These are phyloP conservation scores for Oehlia diaphana DNA, from an alignment of 192 early-diverging fungal genomes.

Conservation along the genomic window DNA sequence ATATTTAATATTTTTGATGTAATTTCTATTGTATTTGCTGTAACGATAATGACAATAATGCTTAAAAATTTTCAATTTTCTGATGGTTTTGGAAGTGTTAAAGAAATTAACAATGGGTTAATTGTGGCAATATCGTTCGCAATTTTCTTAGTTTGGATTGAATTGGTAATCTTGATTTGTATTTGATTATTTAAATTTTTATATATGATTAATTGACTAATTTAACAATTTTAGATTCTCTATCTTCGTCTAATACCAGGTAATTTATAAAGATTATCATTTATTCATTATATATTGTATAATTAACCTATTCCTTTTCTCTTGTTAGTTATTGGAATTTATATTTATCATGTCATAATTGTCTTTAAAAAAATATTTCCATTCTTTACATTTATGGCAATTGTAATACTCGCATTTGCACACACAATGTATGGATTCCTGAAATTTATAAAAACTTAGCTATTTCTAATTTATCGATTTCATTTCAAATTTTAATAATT, in stretches of 20 bases:
- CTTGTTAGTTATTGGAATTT: neutral
- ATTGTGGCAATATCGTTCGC: neutral
- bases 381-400: neutral
- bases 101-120: neutral
- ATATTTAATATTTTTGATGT: neutral
- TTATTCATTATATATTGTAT: too few relatives aligned
- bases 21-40: neutral
- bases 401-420: neutral
- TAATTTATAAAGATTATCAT: neutral
- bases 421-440: too few relatives aligned
- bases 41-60: neutral
- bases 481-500: too few relatives aligned
- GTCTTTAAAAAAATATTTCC: neutral
- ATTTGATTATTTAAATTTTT: neutral
- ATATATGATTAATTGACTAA: neutral
- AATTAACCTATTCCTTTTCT: too few relatives aligned
- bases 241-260: neutral
- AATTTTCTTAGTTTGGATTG: neutral
- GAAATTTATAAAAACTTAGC: too few relatives aligned
- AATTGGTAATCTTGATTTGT: neutral
- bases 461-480: too few relatives aligned
- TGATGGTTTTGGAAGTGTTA: neutral
- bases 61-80: neutral
- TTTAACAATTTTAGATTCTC: neutral
- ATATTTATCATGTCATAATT: neutral